Evolutionary conservation across 176 grass and related monocot species (phyloP).

Genomic region (Chrysopogon serrulatus): DNA sequence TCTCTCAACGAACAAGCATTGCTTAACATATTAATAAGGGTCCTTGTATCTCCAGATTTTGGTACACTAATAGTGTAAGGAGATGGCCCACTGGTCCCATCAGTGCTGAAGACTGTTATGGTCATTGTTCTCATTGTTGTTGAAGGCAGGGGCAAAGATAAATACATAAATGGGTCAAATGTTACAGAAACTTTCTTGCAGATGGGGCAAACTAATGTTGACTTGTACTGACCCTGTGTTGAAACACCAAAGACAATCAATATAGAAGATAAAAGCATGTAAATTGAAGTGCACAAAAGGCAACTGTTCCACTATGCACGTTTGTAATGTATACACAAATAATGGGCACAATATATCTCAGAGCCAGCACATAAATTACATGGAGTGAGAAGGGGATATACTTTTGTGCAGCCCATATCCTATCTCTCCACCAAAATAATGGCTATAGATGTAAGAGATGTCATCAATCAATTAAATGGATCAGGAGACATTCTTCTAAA

Average conservation of each 20-base stretch:
- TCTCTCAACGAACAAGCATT: conserved; percentile 68
- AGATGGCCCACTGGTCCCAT: conserved; percentile 54
- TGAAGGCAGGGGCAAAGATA: conserved; percentile 89
- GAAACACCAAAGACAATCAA: conserved; percentile 32
- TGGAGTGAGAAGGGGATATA: not conserved
- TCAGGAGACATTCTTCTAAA: not conserved
- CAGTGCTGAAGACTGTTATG: conserved; percentile 60
- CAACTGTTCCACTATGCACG: not conserved
- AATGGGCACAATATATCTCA: not conserved
- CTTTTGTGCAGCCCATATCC: not conserved
- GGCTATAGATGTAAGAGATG: not conserved
- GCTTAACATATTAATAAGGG: conserved; percentile 61
- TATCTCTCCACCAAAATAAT: not conserved
- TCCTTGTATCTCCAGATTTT: conserved; percentile 71
- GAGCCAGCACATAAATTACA: not conserved
- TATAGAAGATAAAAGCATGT: not conserved
- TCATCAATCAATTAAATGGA: not conserved
- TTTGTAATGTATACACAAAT: not conserved
- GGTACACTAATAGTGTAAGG: conserved; percentile 71
- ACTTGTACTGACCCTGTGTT: conserved; percentile 95
- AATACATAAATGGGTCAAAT: conserved; percentile 97
- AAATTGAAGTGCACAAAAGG: not conserved
- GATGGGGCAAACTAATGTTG: conserved; percentile 80
- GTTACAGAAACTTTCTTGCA: conserved; percentile 91
- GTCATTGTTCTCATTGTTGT: conserved; percentile 90